A percentile compares a stretch with the other conserved stretches of the same genome.
These are phyloP conservation scores for Cymbidium sinense DNA, from an alignment of 106 monocot genomes.

Conservation along the genomic window DNA sequence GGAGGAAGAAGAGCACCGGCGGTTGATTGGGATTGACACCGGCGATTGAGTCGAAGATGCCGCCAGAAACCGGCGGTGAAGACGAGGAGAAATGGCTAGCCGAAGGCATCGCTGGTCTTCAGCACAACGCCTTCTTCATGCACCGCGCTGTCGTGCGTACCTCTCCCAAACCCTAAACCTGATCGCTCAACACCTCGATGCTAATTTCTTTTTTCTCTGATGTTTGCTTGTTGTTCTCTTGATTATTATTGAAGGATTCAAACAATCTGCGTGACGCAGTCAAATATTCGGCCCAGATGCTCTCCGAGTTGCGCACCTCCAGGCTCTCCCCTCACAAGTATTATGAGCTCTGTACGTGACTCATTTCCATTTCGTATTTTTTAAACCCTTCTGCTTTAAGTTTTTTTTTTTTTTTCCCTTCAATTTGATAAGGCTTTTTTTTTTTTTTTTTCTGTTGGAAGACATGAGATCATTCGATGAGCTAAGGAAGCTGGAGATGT, in stretches of 20 bases:
- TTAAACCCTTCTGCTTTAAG: not conserved
- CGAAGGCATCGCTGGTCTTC: constrained; percentile 92
- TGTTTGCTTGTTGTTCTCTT: not conserved
- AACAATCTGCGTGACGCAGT: constrained; percentile 91
- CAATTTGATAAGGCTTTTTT: not conserved
- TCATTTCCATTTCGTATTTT: not conserved
- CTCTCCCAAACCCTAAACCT: constrained; percentile 11
- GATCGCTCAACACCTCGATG: not conserved
- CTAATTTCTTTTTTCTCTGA: not conserved
- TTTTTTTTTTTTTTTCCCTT: not conserved
- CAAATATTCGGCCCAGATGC: constrained; percentile 97
- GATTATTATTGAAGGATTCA: constrained; percentile 45
- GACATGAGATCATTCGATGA: constrained; percentile 99
- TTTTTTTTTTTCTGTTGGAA: constrained; percentile 3
- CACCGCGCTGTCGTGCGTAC: constrained; percentile 72
- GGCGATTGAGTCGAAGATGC: constrained; percentile 20
- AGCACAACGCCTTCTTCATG: constrained; percentile 99
- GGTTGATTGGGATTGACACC: not conserved
- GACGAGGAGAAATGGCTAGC: constrained; percentile 99
- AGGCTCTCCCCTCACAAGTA: constrained; percentile 67
- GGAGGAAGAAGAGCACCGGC: not conserved
- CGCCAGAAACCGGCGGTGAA: constrained; percentile 49
- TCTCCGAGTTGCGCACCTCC: constrained; percentile 94
- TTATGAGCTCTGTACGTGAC: constrained; percentile 79
- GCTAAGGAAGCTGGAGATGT: constrained; percentile 92